Base-by-base conservation (phyloP, 2,329 filamentous ascomycete genomes). In the Neonectria magnoliae region DNA sequence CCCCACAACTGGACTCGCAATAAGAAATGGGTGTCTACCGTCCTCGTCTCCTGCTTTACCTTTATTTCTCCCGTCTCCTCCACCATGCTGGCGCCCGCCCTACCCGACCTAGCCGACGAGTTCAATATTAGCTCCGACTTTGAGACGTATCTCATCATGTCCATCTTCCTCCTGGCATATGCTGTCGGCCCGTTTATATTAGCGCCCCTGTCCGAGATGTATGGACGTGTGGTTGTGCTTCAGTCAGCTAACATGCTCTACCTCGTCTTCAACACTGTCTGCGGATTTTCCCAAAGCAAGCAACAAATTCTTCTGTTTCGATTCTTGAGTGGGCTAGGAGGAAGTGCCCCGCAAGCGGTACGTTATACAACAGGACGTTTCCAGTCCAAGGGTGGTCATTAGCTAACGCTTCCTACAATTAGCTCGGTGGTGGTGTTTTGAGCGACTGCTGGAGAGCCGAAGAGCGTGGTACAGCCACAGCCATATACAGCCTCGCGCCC, bases 161-260 rank as follows among this genome's bases (percentile, higher is more conserved):
- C 87, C 1, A 83, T 91, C 41, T 88, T 88, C 73, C 81, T 91
- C 4, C 81, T 89, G 0, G 87, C 87, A 56, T 85, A 85, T 50
- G 84, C 83, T 11, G 78, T 87, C 27, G 86, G 85, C 0, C 85
- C 85, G 0, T 80, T 87, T 11, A 61, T 87, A 13, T 79, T 85
- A 22, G 84, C 82, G 0, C 86, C 87, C 0, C 62, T 87, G 16
- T 84, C 81, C 13, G 86, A 89, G 70, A 76, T 85, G 67, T 83
- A 83, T 63, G 84, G 84, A 10, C 81, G 84, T 16, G 79, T 80
- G 1, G 68, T 76, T 4, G 76, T 86, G 22, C 80, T 84, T 59
- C 81, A 84, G 66, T 62, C 75, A 8, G 79, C 78, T 68, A 85
- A 84, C 67, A 71, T 83, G 36, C 69, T 87, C 16, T 90, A 86